A percentile compares a stretch with the other conserved stretches of the same genome.
Evolutionary conservation across 805 yeast species (phyloP).

Genomic region (Hanseniaspora vineae): DNA sequence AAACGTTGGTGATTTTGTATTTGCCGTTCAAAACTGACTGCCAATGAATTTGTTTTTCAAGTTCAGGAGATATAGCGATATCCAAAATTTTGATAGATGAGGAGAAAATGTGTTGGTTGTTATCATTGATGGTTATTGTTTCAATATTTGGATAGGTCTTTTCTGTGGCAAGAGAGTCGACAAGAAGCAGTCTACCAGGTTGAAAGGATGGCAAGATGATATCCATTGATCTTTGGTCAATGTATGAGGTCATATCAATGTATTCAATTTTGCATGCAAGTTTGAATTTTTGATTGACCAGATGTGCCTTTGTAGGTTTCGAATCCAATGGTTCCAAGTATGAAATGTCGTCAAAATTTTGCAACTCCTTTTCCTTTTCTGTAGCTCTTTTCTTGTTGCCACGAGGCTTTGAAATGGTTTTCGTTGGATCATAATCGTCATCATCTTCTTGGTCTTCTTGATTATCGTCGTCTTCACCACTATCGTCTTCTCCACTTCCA

Average conservation of each 20-base stretch:
- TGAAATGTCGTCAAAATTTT: constrained; percentile 39
- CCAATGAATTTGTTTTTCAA: constrained; percentile 62
- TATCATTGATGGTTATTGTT: constrained; percentile 21
- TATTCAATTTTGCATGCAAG: constrained; percentile 61
- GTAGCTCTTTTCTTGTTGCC: background rate
- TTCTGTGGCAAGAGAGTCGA: background rate
- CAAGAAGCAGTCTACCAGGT: constrained; percentile 38
- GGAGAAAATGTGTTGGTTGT: constrained; percentile 34
- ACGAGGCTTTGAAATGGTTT: background rate
- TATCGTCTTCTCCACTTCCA: constrained; percentile 14
- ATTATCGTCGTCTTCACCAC: constrained; percentile 7
- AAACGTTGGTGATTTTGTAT: constrained; percentile 68
- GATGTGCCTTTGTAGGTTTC: constrained; percentile 9
- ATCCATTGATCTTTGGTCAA: constrained; percentile 69
- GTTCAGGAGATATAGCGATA: constrained; percentile 51
- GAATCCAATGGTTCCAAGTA: constrained; percentile 33
- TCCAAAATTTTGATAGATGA: constrained; percentile 45
- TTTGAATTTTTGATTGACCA: constrained; percentile 24
- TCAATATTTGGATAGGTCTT: constrained; percentile 18
- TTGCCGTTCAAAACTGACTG: constrained; percentile 64
- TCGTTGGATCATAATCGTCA: constrained; percentile 9
- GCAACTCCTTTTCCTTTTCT: constrained; percentile 23
- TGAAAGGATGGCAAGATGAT: constrained; percentile 67
- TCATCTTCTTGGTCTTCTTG: constrained; percentile 17
- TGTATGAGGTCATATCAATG: constrained; percentile 73